Base-by-base conservation (phyloP, 2,329 filamentous ascomycete genomes). In the Cladosporium sp. region DNA sequence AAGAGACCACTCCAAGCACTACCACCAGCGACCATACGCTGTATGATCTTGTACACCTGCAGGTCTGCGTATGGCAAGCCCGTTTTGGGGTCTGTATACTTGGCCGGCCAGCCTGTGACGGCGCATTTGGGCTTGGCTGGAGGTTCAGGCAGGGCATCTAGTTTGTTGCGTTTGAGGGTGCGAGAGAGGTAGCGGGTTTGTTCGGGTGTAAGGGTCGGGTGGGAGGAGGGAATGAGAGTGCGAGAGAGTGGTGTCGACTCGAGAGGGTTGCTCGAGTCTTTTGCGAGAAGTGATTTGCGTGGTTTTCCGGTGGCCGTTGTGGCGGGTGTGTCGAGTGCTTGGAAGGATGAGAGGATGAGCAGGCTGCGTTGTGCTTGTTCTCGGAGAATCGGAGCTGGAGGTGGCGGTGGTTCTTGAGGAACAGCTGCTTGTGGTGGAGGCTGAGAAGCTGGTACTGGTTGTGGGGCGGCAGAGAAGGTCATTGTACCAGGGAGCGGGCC, bases 31-130 rank as follows among this genome's bases (percentile, higher is more conserved):
- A 84, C 76, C 14, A 96, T 81, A 58, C 87, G 84, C 67, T 90
- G 88, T 47, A 97, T 88, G 72, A 95, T 87, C 66, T 85, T 85
- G 75, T 92, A 97, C 0, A 92, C 92, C 62, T 87, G 84, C 43
- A 85, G 79, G 70, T 93, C 93, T 63, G 85, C 83, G 74, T 93
- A 99, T 0, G 87, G 85, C 15, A 97, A 80, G 0, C 90, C 89
- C 0, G 93, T 97, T 65, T 84, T 83, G 0, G 92, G 90, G 72
- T 99, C 94, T 22, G 87, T 84, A 73, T 95, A 97, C 57, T 85
- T 85, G 12, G 93, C 94, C 55, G 84, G 67, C 88, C 88, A 68
- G 3, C 57, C 56, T 2, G 68, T 97, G 70, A 97, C 92, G 51
- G 87, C 88, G 73, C 94, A 99, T 34, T 87, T 67, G 25, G 72